Conservation (phyloP, 805 yeast genomes). For the Lipomyces spencermartinsiae region DNA sequence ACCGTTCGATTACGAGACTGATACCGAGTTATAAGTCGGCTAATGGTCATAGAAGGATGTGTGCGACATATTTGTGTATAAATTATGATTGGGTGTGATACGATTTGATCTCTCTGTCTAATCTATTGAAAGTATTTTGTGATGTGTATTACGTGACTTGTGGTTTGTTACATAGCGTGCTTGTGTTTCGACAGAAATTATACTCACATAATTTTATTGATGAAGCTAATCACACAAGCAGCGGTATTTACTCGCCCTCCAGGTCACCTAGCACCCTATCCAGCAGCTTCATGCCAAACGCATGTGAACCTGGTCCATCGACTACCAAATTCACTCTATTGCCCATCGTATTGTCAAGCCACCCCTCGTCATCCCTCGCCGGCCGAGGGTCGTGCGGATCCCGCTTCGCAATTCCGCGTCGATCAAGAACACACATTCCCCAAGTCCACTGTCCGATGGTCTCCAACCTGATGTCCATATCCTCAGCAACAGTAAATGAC, state of each 20-base stretch:
- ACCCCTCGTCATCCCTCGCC: conserved; percentile 35
- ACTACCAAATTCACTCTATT: conserved; percentile 40
- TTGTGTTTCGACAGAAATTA: background rate
- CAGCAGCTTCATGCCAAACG: conserved; percentile 38
- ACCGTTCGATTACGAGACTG: conserved; percentile 48
- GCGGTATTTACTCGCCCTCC: background rate
- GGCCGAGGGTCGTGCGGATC: conserved; percentile 26
- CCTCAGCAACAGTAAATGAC: conserved; percentile 28
- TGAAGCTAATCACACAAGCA: background rate
- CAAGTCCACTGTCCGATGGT: conserved; percentile 49
- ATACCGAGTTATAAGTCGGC: conserved; percentile 38
- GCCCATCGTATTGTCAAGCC: conserved; percentile 40
- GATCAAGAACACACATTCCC: conserved; percentile 49
- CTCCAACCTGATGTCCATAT: conserved; percentile 49
- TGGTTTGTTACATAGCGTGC: background rate
- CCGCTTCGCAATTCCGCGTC: conserved; percentile 44
- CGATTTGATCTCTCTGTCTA: background rate
- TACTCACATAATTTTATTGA: background rate
- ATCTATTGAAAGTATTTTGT: background rate
- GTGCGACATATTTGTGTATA: background rate
- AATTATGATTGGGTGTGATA: background rate
- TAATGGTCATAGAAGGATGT: background rate
- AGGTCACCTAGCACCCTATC: conserved; percentile 31
- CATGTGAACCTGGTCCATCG: conserved; percentile 38
- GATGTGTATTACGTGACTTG: conserved; percentile 1